Conservation (phyloP, 768 basidiomycete genomes). For the Termitomyces sp. region DNA sequence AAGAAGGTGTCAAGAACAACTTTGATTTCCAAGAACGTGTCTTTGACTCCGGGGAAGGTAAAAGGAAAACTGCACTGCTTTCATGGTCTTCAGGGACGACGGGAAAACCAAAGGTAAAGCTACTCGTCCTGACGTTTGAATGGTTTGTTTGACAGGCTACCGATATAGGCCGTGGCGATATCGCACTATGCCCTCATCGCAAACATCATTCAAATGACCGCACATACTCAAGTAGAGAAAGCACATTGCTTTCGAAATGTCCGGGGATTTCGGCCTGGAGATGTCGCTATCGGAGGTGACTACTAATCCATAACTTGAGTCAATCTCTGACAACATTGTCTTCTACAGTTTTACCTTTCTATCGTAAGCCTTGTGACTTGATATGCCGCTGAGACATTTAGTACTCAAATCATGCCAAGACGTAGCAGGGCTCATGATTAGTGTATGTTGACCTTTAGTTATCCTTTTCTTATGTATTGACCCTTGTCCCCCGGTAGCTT, state of each 20-base stretch:
- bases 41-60: slow-evolving; percentile 51
- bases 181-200: slow-evolving; percentile 54
- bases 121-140: background rate
- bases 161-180: slow-evolving; percentile 45
- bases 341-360: slow-evolving; percentile 30
- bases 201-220: slow-evolving; percentile 50
- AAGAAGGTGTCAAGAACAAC: slow-evolving; percentile 20
- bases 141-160: slow-evolving; percentile 9
- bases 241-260: slow-evolving; percentile 22
- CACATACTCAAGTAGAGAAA: slow-evolving; percentile 32
- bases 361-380: slow-evolving; percentile 42
- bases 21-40: slow-evolving; percentile 38
- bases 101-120: slow-evolving; percentile 55
- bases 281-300: slow-evolving; percentile 40
- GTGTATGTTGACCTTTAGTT: slow-evolving; percentile 29
- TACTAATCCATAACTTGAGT: slow-evolving; percentile 1
- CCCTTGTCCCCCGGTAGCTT: slow-evolving; percentile 31
- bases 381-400: slow-evolving; percentile 25
- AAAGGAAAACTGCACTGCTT: slow-evolving; percentile 56
- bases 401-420: slow-evolving; percentile 15
- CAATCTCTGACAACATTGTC: slow-evolving; percentile 11
- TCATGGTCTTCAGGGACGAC: slow-evolving; percentile 72
- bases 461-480: slow-evolving; percentile 12
- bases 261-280: slow-evolving; percentile 44
- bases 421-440: slow-evolving; percentile 49